These are phyloP conservation scores for Colletotrichum tropicale DNA, from an alignment of 2,329 filamentous ascomycete genomes.

Conservation along the genomic window DNA sequence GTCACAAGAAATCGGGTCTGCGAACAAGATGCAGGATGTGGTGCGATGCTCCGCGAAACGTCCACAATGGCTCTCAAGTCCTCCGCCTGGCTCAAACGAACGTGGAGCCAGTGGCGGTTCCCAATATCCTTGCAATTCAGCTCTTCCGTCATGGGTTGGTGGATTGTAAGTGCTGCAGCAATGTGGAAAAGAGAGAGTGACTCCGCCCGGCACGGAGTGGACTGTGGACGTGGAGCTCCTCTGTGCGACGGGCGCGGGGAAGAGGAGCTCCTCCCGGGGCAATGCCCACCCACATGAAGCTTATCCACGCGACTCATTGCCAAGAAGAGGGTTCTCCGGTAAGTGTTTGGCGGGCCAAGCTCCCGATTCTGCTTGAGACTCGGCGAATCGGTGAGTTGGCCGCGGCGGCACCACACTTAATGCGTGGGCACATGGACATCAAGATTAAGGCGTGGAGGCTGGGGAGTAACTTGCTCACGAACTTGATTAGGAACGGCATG, in stretches of 20 bases:
- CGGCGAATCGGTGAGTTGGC: background rate
- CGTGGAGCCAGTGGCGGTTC: background rate
- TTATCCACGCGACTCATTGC: background rate
- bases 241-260: background rate
- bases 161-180: background rate
- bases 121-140: background rate
- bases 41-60: constrained; percentile 1
- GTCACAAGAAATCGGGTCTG: background rate
- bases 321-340: background rate
- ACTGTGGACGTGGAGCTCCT: constrained; percentile 9
- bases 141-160: background rate
- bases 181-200: background rate
- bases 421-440: accelerated
- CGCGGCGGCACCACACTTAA: background rate
- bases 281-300: background rate
- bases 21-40: background rate
- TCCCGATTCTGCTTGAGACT: background rate
- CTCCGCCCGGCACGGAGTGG: background rate
- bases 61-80: background rate
- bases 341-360: background rate
- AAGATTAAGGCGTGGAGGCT: background rate
- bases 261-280: background rate
- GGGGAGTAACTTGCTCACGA: background rate
- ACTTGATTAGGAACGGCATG: background rate
- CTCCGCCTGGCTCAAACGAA: background rate